phyloP scores from a whole-genome alignment of 179 eudicot genomes.

The Patellifolia procumbens region DNA sequence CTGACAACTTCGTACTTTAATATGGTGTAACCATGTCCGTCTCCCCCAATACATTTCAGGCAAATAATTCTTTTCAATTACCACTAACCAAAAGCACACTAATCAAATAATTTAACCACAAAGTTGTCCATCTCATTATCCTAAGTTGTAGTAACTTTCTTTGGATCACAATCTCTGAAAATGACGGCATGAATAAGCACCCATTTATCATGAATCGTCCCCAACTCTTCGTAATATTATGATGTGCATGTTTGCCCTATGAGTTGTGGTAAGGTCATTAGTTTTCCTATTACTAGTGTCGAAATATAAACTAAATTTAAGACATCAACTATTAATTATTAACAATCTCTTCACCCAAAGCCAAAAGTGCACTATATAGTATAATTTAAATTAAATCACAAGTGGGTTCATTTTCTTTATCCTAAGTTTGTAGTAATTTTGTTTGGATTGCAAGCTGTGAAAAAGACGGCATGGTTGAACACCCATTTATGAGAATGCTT shows the following conservation, averaged over 20 bases:
- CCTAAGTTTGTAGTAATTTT: background rate
- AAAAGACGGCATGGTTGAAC: background rate
- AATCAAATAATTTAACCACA: background rate
- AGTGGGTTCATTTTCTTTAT: background rate
- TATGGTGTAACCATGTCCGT: background rate
- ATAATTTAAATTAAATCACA: background rate
- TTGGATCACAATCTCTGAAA: background rate
- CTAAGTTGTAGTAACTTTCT: background rate
- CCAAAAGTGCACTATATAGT: too few relatives aligned
- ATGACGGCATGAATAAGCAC: background rate
- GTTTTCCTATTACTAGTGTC: too few relatives aligned
- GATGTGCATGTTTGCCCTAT: too few relatives aligned
- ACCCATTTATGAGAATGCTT: background rate
- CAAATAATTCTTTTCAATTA: background rate
- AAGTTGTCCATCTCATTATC: background rate
- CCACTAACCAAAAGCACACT: background rate
- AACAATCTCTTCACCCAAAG: too few relatives aligned
- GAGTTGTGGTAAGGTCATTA: too few relatives aligned
- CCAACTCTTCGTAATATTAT: too few relatives aligned
- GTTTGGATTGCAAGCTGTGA: background rate
- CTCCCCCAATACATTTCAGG: background rate
- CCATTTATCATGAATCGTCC: background rate
- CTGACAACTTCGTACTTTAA: background rate
- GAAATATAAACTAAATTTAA: too few relatives aligned
- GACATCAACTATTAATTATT: too few relatives aligned